A percentile compares a stretch with the other conserved stretches of the same genome.
Evolutionary conservation across 2,329 filamentous ascomycete species (phyloP).

Genomic region (Alternaria ethzedia): DNA sequence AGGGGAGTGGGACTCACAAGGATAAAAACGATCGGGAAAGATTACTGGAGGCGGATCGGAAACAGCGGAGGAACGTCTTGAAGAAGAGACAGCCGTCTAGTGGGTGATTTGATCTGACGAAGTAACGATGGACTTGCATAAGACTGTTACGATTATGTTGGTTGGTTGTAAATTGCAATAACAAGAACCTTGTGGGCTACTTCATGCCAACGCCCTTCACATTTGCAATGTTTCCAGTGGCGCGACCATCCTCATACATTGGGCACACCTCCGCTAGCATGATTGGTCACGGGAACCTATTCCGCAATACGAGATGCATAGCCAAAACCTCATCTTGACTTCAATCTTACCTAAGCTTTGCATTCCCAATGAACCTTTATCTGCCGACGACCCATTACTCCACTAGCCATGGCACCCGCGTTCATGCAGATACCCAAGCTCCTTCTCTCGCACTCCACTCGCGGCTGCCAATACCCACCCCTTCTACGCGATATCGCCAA

Average conservation of each 20-base stretch:
- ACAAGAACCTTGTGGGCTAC: background rate
- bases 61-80: constrained; percentile 8
- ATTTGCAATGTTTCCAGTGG: background rate
- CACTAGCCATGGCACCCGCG: too few species aligned
- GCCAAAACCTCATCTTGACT: background rate
- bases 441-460: background rate
- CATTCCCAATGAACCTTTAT: background rate
- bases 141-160: background rate
- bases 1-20: background rate
- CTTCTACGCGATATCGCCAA: background rate
- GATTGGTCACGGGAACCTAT: background rate
- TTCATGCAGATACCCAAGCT: too few species aligned
- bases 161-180: background rate
- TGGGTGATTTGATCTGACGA: background rate
- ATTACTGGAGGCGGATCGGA: constrained; percentile 3
- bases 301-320: background rate
- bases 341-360: background rate
- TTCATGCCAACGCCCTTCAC: background rate
- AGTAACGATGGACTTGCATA: background rate
- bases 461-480: background rate
- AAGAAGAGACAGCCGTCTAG: constrained; percentile 6
- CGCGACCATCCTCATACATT: background rate
- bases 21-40: constrained; percentile 2
- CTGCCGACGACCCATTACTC: too few species aligned
- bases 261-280: background rate